Evolutionary conservation across 805 yeast species (phyloP).

Genomic region (Wickerhamomyces bovis): DNA sequence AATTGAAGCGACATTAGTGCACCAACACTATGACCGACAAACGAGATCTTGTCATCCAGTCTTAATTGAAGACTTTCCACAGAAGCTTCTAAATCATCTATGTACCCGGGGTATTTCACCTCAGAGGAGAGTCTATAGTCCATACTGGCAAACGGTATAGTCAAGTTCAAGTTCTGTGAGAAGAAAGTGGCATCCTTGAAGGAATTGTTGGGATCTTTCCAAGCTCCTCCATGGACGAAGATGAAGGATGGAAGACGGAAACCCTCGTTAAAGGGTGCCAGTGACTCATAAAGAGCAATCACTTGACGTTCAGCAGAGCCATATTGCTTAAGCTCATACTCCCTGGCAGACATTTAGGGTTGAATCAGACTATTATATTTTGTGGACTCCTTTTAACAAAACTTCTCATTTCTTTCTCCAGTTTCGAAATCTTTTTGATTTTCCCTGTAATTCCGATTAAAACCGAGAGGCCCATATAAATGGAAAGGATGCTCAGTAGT

Average conservation of each 20-base stretch:
- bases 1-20: conserved; percentile 38
- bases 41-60: conserved; percentile 17
- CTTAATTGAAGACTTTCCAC: conserved; percentile 6
- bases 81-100: conserved; percentile 47
- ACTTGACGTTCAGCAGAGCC: not conserved
- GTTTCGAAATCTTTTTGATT: no score
- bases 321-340: not conserved
- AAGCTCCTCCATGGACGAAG: conserved; percentile 84
- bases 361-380: no score
- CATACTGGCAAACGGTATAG: conserved; percentile 26
- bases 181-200: conserved; percentile 44
- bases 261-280: not conserved
- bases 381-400: no score
- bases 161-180: conserved; percentile 12
- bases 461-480: no score
- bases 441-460: no score
- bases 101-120: conserved; percentile 54
- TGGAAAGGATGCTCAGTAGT: no score
- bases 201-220: conserved; percentile 69
- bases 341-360: not conserved
- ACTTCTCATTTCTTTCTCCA: no score
- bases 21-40: conserved; percentile 80
- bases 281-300: not conserved
- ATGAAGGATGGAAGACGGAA: conserved; percentile 31
- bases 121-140: conserved; percentile 68